Percentiles rank a stretch among this genome's conserved stretches.
phyloP scores from a whole-genome alignment of 2,329 filamentous ascomycete genomes.

The Cryphonectria carpinicola region DNA sequence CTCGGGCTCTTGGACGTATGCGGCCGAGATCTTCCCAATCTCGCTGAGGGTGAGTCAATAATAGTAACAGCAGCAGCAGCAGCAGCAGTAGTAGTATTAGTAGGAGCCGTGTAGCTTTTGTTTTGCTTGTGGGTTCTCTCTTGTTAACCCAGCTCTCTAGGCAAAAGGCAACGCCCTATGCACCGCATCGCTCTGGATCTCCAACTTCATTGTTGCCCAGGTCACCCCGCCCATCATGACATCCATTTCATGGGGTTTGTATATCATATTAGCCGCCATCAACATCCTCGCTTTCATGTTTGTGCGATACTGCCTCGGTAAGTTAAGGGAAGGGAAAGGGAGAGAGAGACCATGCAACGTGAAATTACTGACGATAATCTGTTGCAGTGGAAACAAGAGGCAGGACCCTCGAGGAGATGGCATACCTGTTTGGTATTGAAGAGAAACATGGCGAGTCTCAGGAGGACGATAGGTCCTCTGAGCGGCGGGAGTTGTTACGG shows the following conservation, averaged over 20 bases:
- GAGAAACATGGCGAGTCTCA: conserved; percentile 14
- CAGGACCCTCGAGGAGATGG: conserved; percentile 35
- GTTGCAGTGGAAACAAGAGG: conserved; percentile 32
- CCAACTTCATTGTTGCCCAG: conserved; percentile 36
- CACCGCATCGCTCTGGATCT: conserved; percentile 38
- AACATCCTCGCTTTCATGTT: conserved; percentile 37
- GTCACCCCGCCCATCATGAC: conserved; percentile 34
- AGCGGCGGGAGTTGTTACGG: conserved; percentile 23
- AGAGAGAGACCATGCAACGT: background rate
- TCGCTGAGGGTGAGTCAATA: conserved; percentile 34
- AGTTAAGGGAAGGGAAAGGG: background rate
- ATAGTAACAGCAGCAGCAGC: too few species aligned
- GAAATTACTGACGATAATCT: background rate
- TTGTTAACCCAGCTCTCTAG: conserved; percentile 23
- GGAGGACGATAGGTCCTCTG: conserved; percentile 5
- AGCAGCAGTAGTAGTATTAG: too few species aligned
- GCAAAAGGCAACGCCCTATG: conserved; percentile 38
- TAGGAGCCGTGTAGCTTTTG: background rate
- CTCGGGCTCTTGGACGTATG: conserved; percentile 38
- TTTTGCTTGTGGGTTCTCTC: too few species aligned
- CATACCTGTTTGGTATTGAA: conserved; percentile 34
- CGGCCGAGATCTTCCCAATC: conserved; percentile 39
- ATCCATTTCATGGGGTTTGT: conserved; percentile 36
- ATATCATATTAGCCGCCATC: conserved; percentile 34
- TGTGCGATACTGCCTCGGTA: conserved; percentile 33